Evolutionary conservation across 2,329 filamentous ascomycete genomes (phyloP), one percentile per base, ranked within the genome.

Genomic region (Talaromyces islandicus): DNA sequence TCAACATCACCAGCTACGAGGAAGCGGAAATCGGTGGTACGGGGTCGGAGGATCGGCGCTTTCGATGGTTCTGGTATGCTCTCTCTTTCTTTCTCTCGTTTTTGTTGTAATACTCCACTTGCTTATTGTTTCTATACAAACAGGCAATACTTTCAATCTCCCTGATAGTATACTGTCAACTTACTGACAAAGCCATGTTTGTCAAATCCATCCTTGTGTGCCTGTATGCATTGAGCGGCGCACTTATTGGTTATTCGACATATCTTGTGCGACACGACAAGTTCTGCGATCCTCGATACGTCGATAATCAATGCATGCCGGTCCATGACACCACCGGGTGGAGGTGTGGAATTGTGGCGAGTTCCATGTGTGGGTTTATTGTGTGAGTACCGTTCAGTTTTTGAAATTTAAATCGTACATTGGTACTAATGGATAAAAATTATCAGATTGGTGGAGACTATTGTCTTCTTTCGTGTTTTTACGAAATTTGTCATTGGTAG

Each of bases 191-290:
- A 6, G n/a, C 14, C 10, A 12, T 24, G 1, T 10, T 12, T 7
- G 10, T 24, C 19, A 50, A 14, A 14, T 11, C 19, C 43, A 24
- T 50, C n/a, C 19, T 7, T 6, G n/a, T 30, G 29, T 17, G 51
- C 11, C 25, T 60, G 32, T 57, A 53, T 19, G 24, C 46, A 5
- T n/a, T 50, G 10, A 35, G 30, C 12, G 32, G 58, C 4, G 54
- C 54, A 17, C 43, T 60, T 24, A 11, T 48, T 2, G 58, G 54
- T n/a, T 60, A 60, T n/a, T 53, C 53, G 10, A 50, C 54, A n/a
- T 60, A 60, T 35, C 52, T 60, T 19, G 56, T 54, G n/a, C 58
- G 58, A n/a, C 43, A 60, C 25, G 56, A 60, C 27, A 10, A 27
- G n/a, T 17, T 46, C 7, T 60, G 54, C 25, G 41, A 52, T 24